A percentile compares a stretch with the other conserved stretches of the same genome.
phyloP scores from a whole-genome alignment of 352 stramenopile genomes.

The Globisporangium apiculatum region DNA sequence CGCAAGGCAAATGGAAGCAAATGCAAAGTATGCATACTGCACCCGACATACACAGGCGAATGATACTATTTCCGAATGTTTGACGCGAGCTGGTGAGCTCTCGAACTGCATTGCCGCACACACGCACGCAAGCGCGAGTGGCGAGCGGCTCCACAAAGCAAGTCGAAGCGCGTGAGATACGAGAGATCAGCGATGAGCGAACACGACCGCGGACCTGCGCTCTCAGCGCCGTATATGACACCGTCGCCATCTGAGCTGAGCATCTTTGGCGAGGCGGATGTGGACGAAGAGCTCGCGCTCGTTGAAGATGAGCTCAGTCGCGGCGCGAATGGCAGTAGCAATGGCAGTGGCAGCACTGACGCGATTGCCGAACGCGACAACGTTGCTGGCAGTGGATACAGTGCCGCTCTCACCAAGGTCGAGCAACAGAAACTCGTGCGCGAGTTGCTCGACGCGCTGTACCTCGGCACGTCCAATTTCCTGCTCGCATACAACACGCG shows the following conservation, averaged over 20 bases:
- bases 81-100: too few species aligned
- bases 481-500: constrained; percentile 84
- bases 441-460: constrained; percentile 63
- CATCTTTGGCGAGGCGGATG: constrained; percentile 20
- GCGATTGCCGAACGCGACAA: not conserved
- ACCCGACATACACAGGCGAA: too few species aligned
- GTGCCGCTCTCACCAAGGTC: constrained; percentile 1
- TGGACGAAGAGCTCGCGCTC: constrained; percentile 16
- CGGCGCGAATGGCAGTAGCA: not conserved
- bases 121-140: too few species aligned
- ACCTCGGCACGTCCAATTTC: constrained; percentile 78
- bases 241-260: constrained; percentile 29
- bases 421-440: constrained; percentile 32
- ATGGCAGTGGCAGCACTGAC: constrained; percentile 3
- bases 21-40: too few species aligned
- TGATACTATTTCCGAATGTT: too few species aligned
- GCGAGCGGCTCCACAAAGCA: too few species aligned
- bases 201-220: too few species aligned
- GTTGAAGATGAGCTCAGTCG: constrained; percentile 1
- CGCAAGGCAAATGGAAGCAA: too few species aligned
- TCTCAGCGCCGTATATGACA: constrained; percentile 13
- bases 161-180: too few species aligned
- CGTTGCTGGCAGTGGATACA: constrained; percentile 1
- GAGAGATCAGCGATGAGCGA: too few species aligned
- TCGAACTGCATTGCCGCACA: too few species aligned